Evolutionary conservation across 2,329 filamentous ascomycete species (phyloP).

Genomic region (Geosmithia putterillii): DNA sequence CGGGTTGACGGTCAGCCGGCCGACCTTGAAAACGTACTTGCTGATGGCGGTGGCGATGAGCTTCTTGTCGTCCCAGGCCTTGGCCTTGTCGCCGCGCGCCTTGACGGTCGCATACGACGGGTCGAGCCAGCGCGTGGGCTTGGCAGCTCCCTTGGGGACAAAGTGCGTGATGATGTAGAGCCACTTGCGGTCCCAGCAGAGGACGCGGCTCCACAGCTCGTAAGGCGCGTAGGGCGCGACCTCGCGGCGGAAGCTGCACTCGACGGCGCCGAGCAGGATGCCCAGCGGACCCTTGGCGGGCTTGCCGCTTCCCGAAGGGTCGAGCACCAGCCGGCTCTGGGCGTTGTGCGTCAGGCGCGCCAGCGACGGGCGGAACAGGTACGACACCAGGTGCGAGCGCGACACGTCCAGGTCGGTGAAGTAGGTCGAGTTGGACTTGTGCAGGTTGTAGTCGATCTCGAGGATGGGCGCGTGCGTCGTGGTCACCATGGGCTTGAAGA

Average conservation of each 20-base stretch:
- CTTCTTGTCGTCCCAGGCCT: slow-evolving; percentile 41
- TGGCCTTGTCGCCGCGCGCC: slow-evolving; percentile 21
- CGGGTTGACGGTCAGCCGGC: slow-evolving; percentile 72
- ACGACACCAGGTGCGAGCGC: slow-evolving; percentile 67
- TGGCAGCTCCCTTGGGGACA: slow-evolving; percentile 47
- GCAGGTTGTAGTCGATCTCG: slow-evolving; percentile 78
- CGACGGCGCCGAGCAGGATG: slow-evolving; percentile 61
- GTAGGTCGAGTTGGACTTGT: slow-evolving; percentile 78
- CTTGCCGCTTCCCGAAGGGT: slow-evolving; percentile 29
- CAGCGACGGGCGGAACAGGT: slow-evolving; percentile 50
- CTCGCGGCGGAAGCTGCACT: slow-evolving; percentile 62
- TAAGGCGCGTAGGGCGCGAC: slow-evolving; percentile 57
- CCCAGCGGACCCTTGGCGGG: slow-evolving; percentile 40
- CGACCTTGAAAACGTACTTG: slow-evolving; percentile 77
- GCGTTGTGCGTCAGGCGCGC: slow-evolving; percentile 36
- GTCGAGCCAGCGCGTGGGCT: slow-evolving; percentile 41
- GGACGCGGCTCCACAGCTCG: slow-evolving; percentile 60
- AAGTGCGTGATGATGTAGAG: slow-evolving; percentile 66
- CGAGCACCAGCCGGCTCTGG: slow-evolving; percentile 34
- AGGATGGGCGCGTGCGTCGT: slow-evolving; percentile 54
- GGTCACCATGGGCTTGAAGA: slow-evolving; percentile 63
- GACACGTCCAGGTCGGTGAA: slow-evolving; percentile 77
- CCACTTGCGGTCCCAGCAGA: slow-evolving; percentile 75
- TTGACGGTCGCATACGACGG: slow-evolving; percentile 27
- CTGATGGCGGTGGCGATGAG: slow-evolving; percentile 61